Evolutionary conservation across 106 monocot genomes (phyloP).

Genomic region (Allium sativum): DNA sequence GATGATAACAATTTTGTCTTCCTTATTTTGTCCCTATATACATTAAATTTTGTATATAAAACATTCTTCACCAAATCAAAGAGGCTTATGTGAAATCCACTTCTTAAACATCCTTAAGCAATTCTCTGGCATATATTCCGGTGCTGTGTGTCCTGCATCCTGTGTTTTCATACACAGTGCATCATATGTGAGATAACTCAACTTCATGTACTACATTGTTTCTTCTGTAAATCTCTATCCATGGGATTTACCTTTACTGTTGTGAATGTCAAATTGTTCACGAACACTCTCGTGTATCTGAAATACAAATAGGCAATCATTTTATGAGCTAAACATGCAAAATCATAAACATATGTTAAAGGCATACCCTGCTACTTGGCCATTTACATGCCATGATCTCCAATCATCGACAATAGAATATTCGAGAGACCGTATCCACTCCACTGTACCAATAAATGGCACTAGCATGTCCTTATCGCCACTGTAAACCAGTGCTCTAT

Average conservation of each 20-base stretch:
- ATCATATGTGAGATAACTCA: not conserved
- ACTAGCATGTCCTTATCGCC: conserved; percentile 37
- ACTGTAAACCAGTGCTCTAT: conserved; percentile 38
- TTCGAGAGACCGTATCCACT: conserved; percentile 40
- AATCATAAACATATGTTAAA: too few relatives aligned
- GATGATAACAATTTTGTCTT: too few relatives aligned
- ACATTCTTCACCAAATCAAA: not conserved
- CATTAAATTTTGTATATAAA: too few relatives aligned
- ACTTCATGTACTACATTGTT: not conserved
- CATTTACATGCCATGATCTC: conserved; percentile 28
- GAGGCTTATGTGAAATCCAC: conserved; percentile 33
- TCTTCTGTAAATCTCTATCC: not conserved
- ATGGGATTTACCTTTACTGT: conserved; percentile 14
- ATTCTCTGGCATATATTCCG: conserved; percentile 32
- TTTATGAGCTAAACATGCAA: too few relatives aligned
- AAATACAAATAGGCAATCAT: not conserved
- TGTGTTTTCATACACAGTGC: conserved; percentile 1
- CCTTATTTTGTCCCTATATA: too few relatives aligned
- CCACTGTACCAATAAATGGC: conserved; percentile 38
- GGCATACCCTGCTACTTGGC: conserved; percentile 19
- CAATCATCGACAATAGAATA: conserved; percentile 32
- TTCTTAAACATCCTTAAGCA: conserved; percentile 36
- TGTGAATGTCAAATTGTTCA: conserved; percentile 15
- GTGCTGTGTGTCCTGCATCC: conserved; percentile 62
- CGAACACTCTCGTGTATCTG: conserved; percentile 9